Conservation (phyloP, 176 grass and related monocot genomes). For the Bromus sterilis region DNA sequence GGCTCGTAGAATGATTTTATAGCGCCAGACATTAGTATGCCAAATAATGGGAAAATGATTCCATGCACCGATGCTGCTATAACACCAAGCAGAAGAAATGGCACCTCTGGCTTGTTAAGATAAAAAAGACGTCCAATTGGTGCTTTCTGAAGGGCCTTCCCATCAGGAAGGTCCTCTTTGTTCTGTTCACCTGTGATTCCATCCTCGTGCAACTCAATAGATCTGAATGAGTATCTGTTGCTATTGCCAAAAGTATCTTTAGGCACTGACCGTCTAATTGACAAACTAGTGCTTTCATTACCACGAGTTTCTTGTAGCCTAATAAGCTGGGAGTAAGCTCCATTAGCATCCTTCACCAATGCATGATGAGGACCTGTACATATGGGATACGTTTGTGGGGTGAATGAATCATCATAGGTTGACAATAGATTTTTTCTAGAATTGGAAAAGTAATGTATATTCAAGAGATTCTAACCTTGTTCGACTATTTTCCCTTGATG, state of each 20-base stretch:
- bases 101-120: conserved; percentile 69
- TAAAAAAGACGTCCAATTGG: conserved; percentile 39
- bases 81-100: conserved; percentile 47
- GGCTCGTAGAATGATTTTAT: conserved; percentile 64
- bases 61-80: conserved; percentile 72
- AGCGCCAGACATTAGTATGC: conserved; percentile 39
- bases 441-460: background rate
- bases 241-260: conserved; percentile 41
- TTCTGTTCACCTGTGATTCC: background rate
- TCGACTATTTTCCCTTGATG: conserved; percentile 73
- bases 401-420: background rate
- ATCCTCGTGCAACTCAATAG: conserved; percentile 14
- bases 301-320: conserved; percentile 43
- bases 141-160: conserved; percentile 24
- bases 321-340: conserved; percentile 70
- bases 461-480: conserved; percentile 46
- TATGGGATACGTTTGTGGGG: background rate
- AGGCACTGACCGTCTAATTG: conserved; percentile 24
- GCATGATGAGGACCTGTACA: conserved; percentile 59
- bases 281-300: conserved; percentile 28
- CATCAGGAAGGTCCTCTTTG: conserved; percentile 9
- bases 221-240: conserved; percentile 33
- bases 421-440: background rate
- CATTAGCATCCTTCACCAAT: conserved; percentile 57
- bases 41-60: conserved; percentile 57